Evolutionary conservation across 805 yeast species (phyloP), one percentile per base, ranked within the genome.

Genomic region (Lachancea lanzarotensis): DNA sequence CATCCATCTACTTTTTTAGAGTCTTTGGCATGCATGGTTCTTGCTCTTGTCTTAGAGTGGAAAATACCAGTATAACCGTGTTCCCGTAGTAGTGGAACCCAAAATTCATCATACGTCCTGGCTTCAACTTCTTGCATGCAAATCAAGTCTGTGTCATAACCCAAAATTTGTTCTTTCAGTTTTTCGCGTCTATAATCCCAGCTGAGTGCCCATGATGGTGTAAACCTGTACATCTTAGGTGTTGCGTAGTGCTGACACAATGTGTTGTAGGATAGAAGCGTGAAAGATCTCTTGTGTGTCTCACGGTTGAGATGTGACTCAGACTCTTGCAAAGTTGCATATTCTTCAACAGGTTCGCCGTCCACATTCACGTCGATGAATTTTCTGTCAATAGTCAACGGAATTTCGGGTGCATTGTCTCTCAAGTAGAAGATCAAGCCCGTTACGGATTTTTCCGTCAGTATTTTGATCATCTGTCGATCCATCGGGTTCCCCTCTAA

Each of bases 51-150:
- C 67, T 93, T 93, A 44, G 84, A 84, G 66, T 82, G 86, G 69
- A 88, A 90, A 20, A 79, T 65, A 31, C 95, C 90, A 53, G 78
- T 76, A 67, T 91, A 93, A 7, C 96, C 96, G 39, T 76, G 70
- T 45, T 78, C 75, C 19, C 72, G 72, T 76, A 93, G 72, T 27
- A 79, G 57, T 15, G 95, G 95, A 3, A 73, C 68, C 95, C 96
- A 89, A 62, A 79, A 84, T 35, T 89, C 95, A 55, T 88, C 91
- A 65, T 72, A 87, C 0, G 93, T 82, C 49, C 79, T 78, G 0
- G 90, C 80, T 64, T 93, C 98, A 40, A 93, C 97, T 67, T 93
- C 99, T 71, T 93, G 98, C 66, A 93, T 70, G 71, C 98, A 90
- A 18, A 93, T 65, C 31, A 93, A 72, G 63, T 93, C 97, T 20